Evolutionary conservation across 257 asterid genomes (phyloP).

Genomic region (Nicotiana sylvestris): DNA sequence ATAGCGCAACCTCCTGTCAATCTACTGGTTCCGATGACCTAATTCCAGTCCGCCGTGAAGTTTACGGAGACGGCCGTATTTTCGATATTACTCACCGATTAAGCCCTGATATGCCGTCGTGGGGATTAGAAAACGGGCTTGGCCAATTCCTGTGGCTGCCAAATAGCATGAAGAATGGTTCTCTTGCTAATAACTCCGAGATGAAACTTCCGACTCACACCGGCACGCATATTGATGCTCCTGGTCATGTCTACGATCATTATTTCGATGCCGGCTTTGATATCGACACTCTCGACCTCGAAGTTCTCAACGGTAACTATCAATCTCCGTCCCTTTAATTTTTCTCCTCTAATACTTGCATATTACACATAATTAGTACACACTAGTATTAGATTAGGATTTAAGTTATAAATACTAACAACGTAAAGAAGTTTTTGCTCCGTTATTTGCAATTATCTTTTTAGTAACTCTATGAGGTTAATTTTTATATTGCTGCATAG

Average conservation of each 20-base stretch:
- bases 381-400: no score
- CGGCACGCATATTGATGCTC: constrained; percentile 97
- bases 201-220: constrained; percentile 83
- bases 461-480: no score
- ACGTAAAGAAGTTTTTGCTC: no score
- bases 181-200: constrained; percentile 73
- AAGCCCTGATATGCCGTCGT: constrained; percentile 65
- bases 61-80: constrained; percentile 75
- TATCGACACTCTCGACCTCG: constrained; percentile 91
- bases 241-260: constrained; percentile 82
- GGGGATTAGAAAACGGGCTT: constrained; percentile 64
- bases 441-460: no score
- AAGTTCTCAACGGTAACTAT: constrained; percentile 71
- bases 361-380: not conserved
- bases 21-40: constrained; percentile 25
- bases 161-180: constrained; percentile 81
- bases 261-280: constrained; percentile 92
- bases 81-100: constrained; percentile 75
- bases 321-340: not conserved
- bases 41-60: constrained; percentile 71
- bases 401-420: no score
- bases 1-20: constrained; percentile 7
- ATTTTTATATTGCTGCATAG: no score
- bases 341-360: not conserved
- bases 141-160: constrained; percentile 76